Conservation (phyloP, 495 filamentous ascomycete species). For the Neurospora cerealis region DNA sequence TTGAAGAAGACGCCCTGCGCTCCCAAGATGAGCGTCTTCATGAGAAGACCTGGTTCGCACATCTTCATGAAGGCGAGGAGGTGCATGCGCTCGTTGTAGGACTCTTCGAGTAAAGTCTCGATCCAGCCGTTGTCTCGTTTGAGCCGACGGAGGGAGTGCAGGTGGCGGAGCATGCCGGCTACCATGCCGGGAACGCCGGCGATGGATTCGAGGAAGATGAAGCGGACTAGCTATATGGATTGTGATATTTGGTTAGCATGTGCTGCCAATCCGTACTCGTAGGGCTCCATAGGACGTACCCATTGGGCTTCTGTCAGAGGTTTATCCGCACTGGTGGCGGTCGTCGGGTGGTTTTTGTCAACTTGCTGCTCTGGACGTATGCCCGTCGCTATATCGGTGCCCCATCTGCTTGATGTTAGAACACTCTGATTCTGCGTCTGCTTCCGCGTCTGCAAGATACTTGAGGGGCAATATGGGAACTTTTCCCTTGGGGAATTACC, state of each 20-base stretch:
- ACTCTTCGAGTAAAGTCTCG: constrained; percentile 87
- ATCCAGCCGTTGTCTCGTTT: constrained; percentile 98
- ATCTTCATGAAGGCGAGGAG: constrained; percentile 91
- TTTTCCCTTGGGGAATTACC: background rate
- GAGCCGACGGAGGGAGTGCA: constrained; percentile 71
- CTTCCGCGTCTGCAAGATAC: background rate
- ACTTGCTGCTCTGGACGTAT: constrained; percentile 33
- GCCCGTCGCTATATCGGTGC: constrained; percentile 37
- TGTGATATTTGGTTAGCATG: constrained; percentile 1
- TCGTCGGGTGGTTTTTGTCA: constrained; percentile 37
- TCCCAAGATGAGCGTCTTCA: constrained; percentile 76
- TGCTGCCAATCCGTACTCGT: background rate
- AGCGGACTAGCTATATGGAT: constrained; percentile 50
- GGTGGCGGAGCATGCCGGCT: constrained; percentile 82
- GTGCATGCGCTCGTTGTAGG: constrained; percentile 95
- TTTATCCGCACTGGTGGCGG: constrained; percentile 29
- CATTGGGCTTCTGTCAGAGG: constrained; percentile 40
- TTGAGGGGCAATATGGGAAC: background rate
- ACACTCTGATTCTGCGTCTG: background rate
- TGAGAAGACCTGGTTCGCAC: constrained; percentile 81
- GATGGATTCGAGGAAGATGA: constrained; percentile 89
- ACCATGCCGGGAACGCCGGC: constrained; percentile 97
- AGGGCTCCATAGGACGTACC: constrained; percentile 12
- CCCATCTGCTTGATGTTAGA: constrained; percentile 24
- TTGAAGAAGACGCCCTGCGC: constrained; percentile 90